phyloP scores from a whole-genome alignment of 1,139 yeast genomes.

The Suhomyces wounanorum region DNA sequence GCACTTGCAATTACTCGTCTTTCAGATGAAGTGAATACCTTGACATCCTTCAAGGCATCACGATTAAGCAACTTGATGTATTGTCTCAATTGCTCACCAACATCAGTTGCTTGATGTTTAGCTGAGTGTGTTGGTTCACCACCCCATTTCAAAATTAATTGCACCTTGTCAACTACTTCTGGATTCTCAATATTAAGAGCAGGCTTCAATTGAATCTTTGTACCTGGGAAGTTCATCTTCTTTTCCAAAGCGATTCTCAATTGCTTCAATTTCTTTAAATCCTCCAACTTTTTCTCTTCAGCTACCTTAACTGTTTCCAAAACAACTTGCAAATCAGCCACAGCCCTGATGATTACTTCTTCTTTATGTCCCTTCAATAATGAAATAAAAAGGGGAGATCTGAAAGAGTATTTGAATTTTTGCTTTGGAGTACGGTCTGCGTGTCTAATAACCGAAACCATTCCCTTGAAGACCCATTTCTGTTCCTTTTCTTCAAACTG shows the following conservation, averaged over 20 bases:
- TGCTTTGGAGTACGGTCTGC: constrained; percentile 99
- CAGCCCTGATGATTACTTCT: constrained; percentile 92
- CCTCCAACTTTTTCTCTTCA: constrained; percentile 76
- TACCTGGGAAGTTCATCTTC: constrained; percentile 90
- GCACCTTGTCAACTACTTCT: constrained; percentile 86
- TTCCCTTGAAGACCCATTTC: constrained; percentile 95
- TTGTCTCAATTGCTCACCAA: constrained; percentile 94
- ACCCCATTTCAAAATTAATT: constrained; percentile 96
- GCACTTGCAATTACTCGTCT: constrained; percentile 94
- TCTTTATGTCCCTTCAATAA: constrained; percentile 91
- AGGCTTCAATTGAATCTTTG: constrained; percentile 95
- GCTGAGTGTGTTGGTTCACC: constrained; percentile 99
- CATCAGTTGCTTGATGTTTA: constrained; percentile 87
- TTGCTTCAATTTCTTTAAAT: constrained; percentile 70
- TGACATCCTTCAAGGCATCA: constrained; percentile 80
- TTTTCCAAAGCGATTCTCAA: constrained; percentile 83
- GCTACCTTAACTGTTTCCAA: constrained; percentile 84
- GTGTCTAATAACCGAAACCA: constrained; percentile 89
- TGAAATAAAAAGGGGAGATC: constrained; percentile 82
- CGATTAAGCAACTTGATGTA: constrained; percentile 85
- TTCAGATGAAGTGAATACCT: constrained; percentile 89
- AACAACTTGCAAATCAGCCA: constrained; percentile 81
- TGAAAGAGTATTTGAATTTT: constrained; percentile 93
- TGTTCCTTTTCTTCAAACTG: constrained; percentile 79
- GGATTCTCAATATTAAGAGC: constrained; percentile 62